These are phyloP conservation scores for Uronychia setigera DNA, from an alignment of 73 alveolate genomes.

Conservation along the genomic window DNA sequence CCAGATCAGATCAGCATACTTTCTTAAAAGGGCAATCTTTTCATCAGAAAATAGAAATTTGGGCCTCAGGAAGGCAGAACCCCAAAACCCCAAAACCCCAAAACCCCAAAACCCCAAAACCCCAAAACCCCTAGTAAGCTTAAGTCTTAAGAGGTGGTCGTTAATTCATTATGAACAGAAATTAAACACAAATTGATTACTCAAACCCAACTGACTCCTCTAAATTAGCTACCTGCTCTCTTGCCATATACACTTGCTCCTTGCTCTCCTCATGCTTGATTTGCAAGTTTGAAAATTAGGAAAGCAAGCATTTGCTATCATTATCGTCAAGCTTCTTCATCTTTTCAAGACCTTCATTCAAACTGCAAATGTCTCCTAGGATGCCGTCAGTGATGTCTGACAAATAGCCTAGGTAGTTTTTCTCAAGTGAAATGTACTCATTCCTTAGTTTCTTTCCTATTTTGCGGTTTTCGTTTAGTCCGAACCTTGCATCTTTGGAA, in stretches of 20 bases:
- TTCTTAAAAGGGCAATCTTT: too few species aligned
- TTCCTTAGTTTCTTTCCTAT: background rate
- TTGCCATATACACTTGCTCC: background rate
- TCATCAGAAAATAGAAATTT: too few species aligned
- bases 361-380: background rate
- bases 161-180: too few species aligned
- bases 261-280: background rate
- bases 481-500: background rate
- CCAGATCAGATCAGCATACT: too few species aligned
- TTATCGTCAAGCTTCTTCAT: background rate
- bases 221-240: background rate
- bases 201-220: slow-evolving; percentile 6
- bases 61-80: too few species aligned
- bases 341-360: background rate
- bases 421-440: background rate
- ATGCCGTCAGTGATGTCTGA: background rate
- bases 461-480: background rate
- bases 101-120: too few species aligned
- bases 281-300: background rate
- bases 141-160: too few species aligned
- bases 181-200: too few species aligned
- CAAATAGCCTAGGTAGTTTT: background rate
- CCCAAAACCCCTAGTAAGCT: too few species aligned
- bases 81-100: too few species aligned
- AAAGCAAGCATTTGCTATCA: background rate